Conservation (phyloP, 331 rosid species). For the Stylosanthes scabra region DNA sequence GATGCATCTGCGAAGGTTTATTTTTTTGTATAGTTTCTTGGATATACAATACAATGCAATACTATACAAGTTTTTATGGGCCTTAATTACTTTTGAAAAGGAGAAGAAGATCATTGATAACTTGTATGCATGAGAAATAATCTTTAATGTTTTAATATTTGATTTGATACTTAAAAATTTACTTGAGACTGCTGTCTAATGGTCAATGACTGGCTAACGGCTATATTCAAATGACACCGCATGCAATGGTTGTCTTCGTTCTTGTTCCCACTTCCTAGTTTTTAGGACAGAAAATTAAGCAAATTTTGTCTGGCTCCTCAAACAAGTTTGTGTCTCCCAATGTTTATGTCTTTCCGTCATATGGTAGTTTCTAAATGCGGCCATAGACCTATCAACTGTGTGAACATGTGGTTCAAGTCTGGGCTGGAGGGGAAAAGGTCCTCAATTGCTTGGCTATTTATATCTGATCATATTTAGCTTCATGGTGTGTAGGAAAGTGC, state of each 20-base stretch:
- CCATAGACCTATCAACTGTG: constrained; percentile 13
- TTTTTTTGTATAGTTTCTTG: constrained; percentile 31
- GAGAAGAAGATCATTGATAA: constrained; percentile 17
- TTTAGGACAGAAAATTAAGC: too few species aligned
- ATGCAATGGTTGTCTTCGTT: background rate
- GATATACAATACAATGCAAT: constrained; percentile 3
- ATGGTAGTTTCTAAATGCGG: too few species aligned
- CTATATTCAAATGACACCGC: constrained; percentile 5
- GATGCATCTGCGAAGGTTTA: constrained; percentile 68
- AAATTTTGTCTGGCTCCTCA: too few species aligned
- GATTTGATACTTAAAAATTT: constrained; percentile 12
- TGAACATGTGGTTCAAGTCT: constrained; percentile 25
- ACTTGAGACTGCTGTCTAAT: background rate
- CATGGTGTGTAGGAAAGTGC: constrained; percentile 42
- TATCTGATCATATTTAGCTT: constrained; percentile 33
- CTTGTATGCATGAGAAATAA: constrained; percentile 11
- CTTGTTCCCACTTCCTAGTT: too few species aligned
- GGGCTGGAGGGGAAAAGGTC: constrained; percentile 22
- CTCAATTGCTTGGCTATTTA: constrained; percentile 24
- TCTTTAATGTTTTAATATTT: constrained; percentile 9
- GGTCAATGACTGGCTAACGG: constrained; percentile 1
- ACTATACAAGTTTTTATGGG: constrained; percentile 16
- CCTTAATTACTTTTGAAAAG: background rate
- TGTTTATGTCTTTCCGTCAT: too few species aligned
- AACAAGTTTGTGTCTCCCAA: too few species aligned